Base-by-base conservation (phyloP, 1,139 yeast species). In the Meyerozyma athensensis region DNA sequence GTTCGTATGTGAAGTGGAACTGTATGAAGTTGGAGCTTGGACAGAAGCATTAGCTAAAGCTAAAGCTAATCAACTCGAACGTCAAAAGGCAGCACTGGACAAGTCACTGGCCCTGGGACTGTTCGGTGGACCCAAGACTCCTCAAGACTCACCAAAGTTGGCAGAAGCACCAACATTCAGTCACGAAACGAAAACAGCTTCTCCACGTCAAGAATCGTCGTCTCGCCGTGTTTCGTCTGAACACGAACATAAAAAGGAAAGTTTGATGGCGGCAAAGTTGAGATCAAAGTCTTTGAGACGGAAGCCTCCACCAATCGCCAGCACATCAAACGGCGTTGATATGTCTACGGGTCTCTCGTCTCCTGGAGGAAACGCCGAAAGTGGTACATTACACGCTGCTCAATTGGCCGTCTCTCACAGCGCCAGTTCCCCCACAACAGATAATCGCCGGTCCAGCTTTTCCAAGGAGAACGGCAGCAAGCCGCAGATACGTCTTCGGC, bases 1-100 rank as follows among this genome's bases (percentile, higher is more conserved):
- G 0, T 68, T 74, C 44, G 65, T 71, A 3, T 75, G 77, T 57
- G 84, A 79, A 49, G 81, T 72, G n/a, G 79, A 76, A 34, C 74
- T 70, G 43, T 59, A 53, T 33, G 82, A 77, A 31, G 65, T 79
- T 0, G 59, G 65, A 22, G 54, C 61, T 13, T 80, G 86, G 86
- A 78, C 85, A 0, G 74, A 70, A 36, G 54, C 72, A 0, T 59
- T 80, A 33, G 76, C 77, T 4, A 72, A 63, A 43, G 55, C 81
- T 0, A 72, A 79, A 47, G 45, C 59, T 5, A 61, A 64, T 42
- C 76, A 72, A 43, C 61, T 59, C 39, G 82, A 79, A 43, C 63
- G 79, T 45, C 46, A 57, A 10, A 48, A 48, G 31, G 45, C 49
- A 20, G 40, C 43, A 6, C 33, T 54, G 13, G 64, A 56, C 12